Evolutionary conservation across 2,329 filamentous ascomycete species (phyloP).

Genomic region (Monilinia vaccinii-corymbosi): DNA sequence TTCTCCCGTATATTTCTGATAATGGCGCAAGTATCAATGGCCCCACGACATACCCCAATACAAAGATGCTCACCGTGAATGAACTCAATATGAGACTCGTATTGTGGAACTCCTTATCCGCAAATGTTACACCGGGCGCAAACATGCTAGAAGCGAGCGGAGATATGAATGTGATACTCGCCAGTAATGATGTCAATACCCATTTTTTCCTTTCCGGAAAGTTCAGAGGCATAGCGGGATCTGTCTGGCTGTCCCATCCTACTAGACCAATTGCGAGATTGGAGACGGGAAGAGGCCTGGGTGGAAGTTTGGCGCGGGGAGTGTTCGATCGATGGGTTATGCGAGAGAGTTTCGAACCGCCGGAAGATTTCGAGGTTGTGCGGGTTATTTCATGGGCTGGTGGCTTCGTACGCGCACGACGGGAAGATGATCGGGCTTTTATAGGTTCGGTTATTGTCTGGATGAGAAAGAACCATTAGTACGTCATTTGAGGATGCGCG

Average conservation of each 20-base stretch:
- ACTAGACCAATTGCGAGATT: conserved; percentile 46
- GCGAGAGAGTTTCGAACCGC: conserved; percentile 21
- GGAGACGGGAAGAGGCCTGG: conserved; percentile 33
- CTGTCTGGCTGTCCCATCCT: conserved; percentile 50
- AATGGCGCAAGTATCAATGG: conserved; percentile 36
- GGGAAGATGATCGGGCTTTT: neutral
- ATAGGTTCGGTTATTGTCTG: conserved; percentile 13
- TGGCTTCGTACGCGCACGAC: neutral
- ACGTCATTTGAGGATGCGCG: neutral
- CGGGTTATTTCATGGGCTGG: neutral
- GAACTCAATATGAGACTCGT: conserved; percentile 39
- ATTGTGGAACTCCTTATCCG: conserved; percentile 51
- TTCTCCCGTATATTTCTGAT: conserved; percentile 49
- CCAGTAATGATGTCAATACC: conserved; percentile 25
- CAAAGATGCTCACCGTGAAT: conserved; percentile 43
- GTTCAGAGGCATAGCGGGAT: conserved; percentile 50
- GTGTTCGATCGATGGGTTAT: conserved; percentile 18
- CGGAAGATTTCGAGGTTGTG: conserved; percentile 15
- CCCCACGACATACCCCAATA: conserved; percentile 21
- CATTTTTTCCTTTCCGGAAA: conserved; percentile 30
- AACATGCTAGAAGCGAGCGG: conserved; percentile 45
- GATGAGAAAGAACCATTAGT: neutral
- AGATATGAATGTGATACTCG: conserved; percentile 30
- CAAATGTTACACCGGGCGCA: conserved; percentile 53
- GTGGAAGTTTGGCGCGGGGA: conserved; percentile 12